Conservation (phyloP, 225 moss, liverwort and hornwort species). For the Pseudoscleropodium purum region DNA sequence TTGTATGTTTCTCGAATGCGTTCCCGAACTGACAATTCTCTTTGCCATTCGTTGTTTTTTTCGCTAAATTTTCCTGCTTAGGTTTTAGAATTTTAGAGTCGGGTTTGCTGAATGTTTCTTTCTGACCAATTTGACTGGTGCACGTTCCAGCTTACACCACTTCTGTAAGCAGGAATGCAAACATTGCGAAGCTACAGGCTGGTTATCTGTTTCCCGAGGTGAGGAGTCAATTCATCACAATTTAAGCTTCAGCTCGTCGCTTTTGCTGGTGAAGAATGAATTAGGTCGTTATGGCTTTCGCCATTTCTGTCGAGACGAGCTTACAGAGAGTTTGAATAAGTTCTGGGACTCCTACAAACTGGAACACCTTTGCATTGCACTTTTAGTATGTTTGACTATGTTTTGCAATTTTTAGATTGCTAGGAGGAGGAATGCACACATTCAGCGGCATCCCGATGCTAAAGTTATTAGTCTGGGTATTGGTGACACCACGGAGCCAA, state of each 20-base stretch:
- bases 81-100: not conserved
- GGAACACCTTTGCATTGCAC: not conserved
- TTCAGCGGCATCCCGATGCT: conserved; percentile 70
- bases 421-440: conserved; percentile 74
- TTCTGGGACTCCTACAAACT: not conserved
- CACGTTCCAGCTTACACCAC: conserved; percentile 54
- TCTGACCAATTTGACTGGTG: conserved; percentile 3
- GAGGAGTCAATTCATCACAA: not conserved
- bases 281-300: not conserved
- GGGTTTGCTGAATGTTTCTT: not conserved
- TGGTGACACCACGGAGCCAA: conserved; percentile 96
- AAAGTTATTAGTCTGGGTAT: conserved; percentile 94
- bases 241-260: not conserved
- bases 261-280: not conserved
- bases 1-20: not conserved
- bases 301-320: not conserved
- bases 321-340: not conserved
- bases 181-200: conserved; percentile 90
- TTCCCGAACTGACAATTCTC: not conserved
- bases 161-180: conserved; percentile 69
- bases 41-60: not conserved
- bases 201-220: conserved; percentile 99
- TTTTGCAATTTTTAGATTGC: conserved; percentile 38
- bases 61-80: not conserved
- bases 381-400: not conserved